A percentile compares a stretch with the other conserved stretches of the same genome.
Conservation (phyloP, 805 yeast species). For the Debaryomyces tyrocola region DNA sequence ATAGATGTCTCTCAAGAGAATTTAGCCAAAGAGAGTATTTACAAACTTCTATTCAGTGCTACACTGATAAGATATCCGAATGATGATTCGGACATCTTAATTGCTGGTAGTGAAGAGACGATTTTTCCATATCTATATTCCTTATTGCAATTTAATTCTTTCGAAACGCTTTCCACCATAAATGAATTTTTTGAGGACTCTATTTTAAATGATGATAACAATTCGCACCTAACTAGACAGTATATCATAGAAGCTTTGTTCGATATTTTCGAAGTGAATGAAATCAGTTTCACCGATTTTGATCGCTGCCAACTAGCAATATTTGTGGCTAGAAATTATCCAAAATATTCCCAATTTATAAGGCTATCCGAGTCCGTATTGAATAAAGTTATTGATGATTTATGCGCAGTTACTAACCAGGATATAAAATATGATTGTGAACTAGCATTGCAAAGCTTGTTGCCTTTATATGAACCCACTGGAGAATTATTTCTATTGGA, state of each 20-base stretch:
- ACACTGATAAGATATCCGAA: conserved; percentile 37
- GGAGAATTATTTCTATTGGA: conserved; percentile 49
- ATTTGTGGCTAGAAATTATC: conserved; percentile 76
- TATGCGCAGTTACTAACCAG: conserved; percentile 45
- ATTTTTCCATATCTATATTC: conserved; percentile 70
- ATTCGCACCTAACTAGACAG: conserved; percentile 60
- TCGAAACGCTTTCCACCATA: conserved; percentile 63
- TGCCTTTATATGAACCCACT: conserved; percentile 65
- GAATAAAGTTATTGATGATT: conserved; percentile 44
- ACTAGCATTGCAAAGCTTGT: conserved; percentile 68
- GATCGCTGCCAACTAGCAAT: conserved; percentile 49
- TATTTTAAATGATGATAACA: conserved; percentile 61
- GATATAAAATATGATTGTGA: conserved; percentile 60
- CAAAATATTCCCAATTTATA: conserved; percentile 84
- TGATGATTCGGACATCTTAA: conserved; percentile 13
- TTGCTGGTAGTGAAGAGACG: conserved; percentile 36
- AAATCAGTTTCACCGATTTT: conserved; percentile 15
- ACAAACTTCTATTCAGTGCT: conserved; percentile 61
- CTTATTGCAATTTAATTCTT: conserved; percentile 55
- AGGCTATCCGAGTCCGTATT: conserved; percentile 63
- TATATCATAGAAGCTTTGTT: conserved; percentile 71
- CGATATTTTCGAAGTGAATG: conserved; percentile 49
- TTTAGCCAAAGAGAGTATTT: conserved; percentile 51
- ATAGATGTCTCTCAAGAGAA: conserved; percentile 34
- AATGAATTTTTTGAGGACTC: conserved; percentile 86